These are phyloP conservation scores for Gossypium rotundifolium DNA, from an alignment of 345 rosid genomes.

Conservation along the genomic window DNA sequence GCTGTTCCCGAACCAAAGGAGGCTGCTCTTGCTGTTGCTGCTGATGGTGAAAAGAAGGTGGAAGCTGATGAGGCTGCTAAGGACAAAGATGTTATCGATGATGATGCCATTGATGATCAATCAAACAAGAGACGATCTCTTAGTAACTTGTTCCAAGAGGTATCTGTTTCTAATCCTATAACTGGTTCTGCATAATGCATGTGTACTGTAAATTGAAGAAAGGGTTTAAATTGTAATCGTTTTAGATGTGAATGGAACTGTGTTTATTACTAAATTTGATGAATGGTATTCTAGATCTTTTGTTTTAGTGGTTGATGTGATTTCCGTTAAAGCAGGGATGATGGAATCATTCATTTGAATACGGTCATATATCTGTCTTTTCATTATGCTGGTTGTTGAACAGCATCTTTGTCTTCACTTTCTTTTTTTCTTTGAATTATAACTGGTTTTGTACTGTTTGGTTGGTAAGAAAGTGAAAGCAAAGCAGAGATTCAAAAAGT, in stretches of 20 bases:
- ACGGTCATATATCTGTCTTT: neutral
- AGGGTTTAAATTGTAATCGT: neutral
- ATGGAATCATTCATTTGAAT: neutral
- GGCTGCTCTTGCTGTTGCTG: constrained; percentile 1
- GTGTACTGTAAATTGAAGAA: neutral
- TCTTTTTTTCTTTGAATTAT: constrained; percentile 1
- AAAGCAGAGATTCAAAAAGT: neutral
- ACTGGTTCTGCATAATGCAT: neutral
- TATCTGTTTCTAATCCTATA: neutral
- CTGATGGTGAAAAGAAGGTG: constrained; percentile 23
- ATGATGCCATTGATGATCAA: constrained; percentile 15
- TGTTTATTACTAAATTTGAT: neutral
- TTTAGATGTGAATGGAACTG: neutral
- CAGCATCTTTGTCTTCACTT: neutral
- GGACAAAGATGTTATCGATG: constrained; percentile 13
- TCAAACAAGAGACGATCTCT: constrained; percentile 31
- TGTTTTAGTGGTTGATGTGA: neutral
- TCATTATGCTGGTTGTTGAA: neutral
- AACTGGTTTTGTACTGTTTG: neutral
- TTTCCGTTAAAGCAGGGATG: neutral
- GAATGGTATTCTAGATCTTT: neutral
- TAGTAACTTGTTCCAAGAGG: constrained; percentile 38
- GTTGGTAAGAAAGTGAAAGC: constrained; percentile 1
- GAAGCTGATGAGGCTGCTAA: constrained; percentile 15
- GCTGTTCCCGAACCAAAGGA: constrained; percentile 6